Evolutionary conservation across 768 basidiomycete genomes (phyloP).

Genomic region (Boletus reticulatus): DNA sequence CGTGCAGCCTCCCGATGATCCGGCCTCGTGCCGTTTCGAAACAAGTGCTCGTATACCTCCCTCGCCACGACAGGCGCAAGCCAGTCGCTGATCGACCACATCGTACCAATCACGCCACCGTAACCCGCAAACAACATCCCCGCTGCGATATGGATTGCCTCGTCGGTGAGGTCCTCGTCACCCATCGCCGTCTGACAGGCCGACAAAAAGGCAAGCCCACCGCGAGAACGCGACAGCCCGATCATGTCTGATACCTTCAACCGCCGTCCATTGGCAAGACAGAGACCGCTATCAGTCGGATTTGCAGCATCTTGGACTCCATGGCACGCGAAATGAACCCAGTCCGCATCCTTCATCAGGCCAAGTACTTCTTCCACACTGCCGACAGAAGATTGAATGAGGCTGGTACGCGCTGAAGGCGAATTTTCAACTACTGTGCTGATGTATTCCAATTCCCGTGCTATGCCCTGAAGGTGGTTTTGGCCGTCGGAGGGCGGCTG

Average conservation of each 20-base stretch:
- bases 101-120: constrained; percentile 3
- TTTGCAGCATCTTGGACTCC: neutral
- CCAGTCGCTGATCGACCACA: neutral
- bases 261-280: neutral
- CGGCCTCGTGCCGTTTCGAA: too few relatives aligned
- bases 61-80: constrained; percentile 34
- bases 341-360: neutral
- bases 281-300: neutral
- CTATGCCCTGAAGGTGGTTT: constrained; percentile 5
- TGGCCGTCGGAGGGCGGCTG: neutral
- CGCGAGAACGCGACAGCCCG: neutral
- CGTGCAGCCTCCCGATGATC: neutral
- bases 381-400: neutral
- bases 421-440: neutral
- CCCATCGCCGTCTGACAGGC: neutral
- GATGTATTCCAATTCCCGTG: constrained; percentile 26
- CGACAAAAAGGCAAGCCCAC: neutral
- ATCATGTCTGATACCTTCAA: neutral
- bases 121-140: constrained; percentile 36
- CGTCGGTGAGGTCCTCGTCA: neutral
- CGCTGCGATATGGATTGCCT: neutral
- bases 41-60: neutral
- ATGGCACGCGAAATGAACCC: neutral
- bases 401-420: neutral
- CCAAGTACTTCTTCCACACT: constrained; percentile 11